A percentile compares a stretch with the other conserved stretches of the same genome.
Evolutionary conservation across 148 eudicot genomes (phyloP).

Genomic region (Camellia lanceoleosa): DNA sequence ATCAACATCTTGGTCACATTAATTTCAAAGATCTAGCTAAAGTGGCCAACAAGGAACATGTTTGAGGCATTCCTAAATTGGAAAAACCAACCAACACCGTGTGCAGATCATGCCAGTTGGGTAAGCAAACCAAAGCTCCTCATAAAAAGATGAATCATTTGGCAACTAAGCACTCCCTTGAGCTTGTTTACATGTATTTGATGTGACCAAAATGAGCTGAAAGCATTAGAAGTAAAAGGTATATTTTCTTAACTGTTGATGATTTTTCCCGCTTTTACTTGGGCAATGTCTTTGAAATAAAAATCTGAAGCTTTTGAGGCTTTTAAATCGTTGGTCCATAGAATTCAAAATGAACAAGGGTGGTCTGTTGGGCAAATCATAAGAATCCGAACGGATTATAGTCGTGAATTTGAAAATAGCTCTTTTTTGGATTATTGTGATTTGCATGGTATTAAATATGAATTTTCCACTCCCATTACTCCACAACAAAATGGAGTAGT

Average conservation of each 20-base stretch:
- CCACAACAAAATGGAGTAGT: constrained; percentile 8
- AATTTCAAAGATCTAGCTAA: no score
- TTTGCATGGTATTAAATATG: neutral
- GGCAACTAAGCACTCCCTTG: neutral
- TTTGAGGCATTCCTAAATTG: no score
- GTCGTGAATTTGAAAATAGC: neutral
- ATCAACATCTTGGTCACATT: no score
- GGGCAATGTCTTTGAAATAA: neutral
- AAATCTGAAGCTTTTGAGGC: neutral
- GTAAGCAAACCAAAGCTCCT: neutral
- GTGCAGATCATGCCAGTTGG: neutral
- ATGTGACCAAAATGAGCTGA: neutral
- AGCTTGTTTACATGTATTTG: neutral
- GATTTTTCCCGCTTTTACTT: neutral
- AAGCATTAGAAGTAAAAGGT: neutral
- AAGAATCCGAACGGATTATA: neutral
- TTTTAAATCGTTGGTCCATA: no score
- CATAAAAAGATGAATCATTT: neutral
- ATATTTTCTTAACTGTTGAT: neutral
- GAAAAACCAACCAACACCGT: neutral
- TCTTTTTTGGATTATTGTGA: neutral
- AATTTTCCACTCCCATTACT: neutral
- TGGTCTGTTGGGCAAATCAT: neutral
- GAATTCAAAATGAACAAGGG: neutral
- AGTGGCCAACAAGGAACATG: no score